These are phyloP conservation scores for Balansia obtecta DNA, from an alignment of 2,329 filamentous ascomycete genomes.

Conservation along the genomic window DNA sequence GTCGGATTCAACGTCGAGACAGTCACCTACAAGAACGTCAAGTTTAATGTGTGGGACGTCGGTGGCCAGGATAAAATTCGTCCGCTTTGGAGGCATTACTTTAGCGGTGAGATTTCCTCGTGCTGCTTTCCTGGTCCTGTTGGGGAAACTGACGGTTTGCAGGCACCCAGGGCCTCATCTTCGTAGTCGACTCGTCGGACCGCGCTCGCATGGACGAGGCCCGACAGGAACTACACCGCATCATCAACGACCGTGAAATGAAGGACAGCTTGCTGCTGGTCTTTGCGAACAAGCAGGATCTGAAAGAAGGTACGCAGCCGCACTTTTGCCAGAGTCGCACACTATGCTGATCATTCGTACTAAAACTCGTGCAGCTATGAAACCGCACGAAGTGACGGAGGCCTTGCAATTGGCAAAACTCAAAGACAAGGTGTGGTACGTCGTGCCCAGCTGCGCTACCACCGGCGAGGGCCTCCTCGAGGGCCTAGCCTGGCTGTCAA, in stretches of 20 bases:
- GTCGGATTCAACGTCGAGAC: slow-evolving; percentile 99
- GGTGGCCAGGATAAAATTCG: slow-evolving; percentile 98
- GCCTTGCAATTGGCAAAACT: slow-evolving; percentile 63
- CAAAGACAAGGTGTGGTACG: slow-evolving; percentile 77
- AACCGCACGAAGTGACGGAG: slow-evolving; percentile 67
- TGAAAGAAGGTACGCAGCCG: slow-evolving; percentile 53
- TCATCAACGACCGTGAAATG: slow-evolving; percentile 97
- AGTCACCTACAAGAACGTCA: slow-evolving; percentile 97
- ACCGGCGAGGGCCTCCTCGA: slow-evolving; percentile 72
- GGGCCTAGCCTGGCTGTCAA: slow-evolving; percentile 71
- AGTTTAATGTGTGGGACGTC: slow-evolving; percentile 99
- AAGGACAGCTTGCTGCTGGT: slow-evolving; percentile 88
- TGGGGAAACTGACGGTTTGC: slow-evolving; percentile 7
- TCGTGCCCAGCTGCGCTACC: slow-evolving; percentile 71
- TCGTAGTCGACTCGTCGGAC: slow-evolving; percentile 95
- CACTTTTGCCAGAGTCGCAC: not conserved
- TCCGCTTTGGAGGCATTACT: slow-evolving; percentile 96
- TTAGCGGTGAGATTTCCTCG: slow-evolving; percentile 56
- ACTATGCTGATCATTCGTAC: slow-evolving; percentile 4
- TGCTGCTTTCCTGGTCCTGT: no score
- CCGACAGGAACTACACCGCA: slow-evolving; percentile 84
- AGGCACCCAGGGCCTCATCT: slow-evolving; percentile 96
- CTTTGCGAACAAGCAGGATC: slow-evolving; percentile 98
- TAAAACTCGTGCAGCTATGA: slow-evolving; percentile 48
- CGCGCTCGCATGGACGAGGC: slow-evolving; percentile 86